Evolutionary conservation across 331 rosid genomes (phyloP), one percentile per base, ranked within the genome.

Genomic region (Arachis monticola): DNA sequence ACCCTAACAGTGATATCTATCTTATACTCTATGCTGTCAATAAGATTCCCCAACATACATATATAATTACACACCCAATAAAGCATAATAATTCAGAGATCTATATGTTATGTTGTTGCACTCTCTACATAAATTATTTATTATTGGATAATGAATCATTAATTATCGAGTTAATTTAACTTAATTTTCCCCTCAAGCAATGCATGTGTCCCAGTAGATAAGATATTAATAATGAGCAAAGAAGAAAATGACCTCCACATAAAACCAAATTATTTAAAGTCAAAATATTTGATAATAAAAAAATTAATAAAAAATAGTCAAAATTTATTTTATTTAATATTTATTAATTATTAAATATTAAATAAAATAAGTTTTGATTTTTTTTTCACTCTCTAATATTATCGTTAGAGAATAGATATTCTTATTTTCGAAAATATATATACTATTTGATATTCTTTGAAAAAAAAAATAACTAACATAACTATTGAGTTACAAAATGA

Each of bases 1-100:
- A 85, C 89, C 88, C 85, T 84, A 86, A 89, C 90, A 89, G 51
- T 77, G 27, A 76, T 81, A 84, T 74, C 84, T 76, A 83, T 70
- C 82, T 73, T 63, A 57, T 62, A 52, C 13, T 56, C 13, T 50
- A 9, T 46, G 59, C 64, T 14, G 69, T 78, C 67, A 9, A n/a
- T 50, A 82, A 76, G 87, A 88, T 86, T 86, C 83, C 77, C 80
- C 61, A 14, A 10, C 79, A 62, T 38, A 38, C 41, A 38, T 38
- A 5, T 38, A 38, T 63, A 59, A 73, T 66, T 74, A n/a, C 55
- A 38, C 70, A 56, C 55, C 6, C 27, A 9, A 10, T 67, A 73
- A 73, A 73, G 51, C 27, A 74, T 38, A 38, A 38, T 2, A 70
- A 48, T 60, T 51, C 69, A 31, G 47, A 61, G 47, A 61, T 55